Evolutionary conservation across 768 basidiomycete species (phyloP), one percentile per base, ranked within the genome.

Genomic region (Tephrocybe sp.): DNA sequence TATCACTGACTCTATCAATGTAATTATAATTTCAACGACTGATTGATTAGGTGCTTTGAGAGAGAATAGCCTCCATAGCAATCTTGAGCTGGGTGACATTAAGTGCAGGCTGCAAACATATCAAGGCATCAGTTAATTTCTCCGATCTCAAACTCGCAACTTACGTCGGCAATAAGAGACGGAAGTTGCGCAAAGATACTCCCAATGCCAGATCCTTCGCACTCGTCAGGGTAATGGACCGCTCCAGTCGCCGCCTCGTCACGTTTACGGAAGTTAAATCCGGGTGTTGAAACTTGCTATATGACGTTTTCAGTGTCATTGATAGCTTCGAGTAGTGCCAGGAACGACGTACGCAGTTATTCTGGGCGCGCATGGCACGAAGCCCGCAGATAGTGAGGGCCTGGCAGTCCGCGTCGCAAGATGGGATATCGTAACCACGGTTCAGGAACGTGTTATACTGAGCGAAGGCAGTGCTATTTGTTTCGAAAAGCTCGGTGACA

Each of bases 401-500:
- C 60, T 69, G 73, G 63, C 78, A 79, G 18, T 57, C 60, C 7
- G 58, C 69, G 25, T 62, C 60, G 43, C 76, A 77, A 5, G 64
- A 41, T 19, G 49, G 47, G 12, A 73, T 66, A 15, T 62, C 55
- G 11, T 63, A 65, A 21, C 73, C 76, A n/a, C 75, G 63, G 8
- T 69, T 71, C 31, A 70, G 64, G 55, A 74, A 75, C 19, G 64
- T 65, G 55, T 75, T 76, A 64, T 74, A 83, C 27, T 73, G 59
- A 34, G 75, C 60, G 53, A 77, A 78, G 3, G 73, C 69, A 12
- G 64, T 62, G 31, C 78, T 72, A 56, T 82, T 76, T 16, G 61
- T 50, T 34, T 64, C 73, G 51, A 83, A 79, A 0, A 67, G 74
- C 47, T 82, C 80, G 0, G 83, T 84, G 7, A 84, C 69, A 36